Evolutionary conservation across 176 grass and related monocot species (phyloP).

Genomic region (Oryza officinalis): DNA sequence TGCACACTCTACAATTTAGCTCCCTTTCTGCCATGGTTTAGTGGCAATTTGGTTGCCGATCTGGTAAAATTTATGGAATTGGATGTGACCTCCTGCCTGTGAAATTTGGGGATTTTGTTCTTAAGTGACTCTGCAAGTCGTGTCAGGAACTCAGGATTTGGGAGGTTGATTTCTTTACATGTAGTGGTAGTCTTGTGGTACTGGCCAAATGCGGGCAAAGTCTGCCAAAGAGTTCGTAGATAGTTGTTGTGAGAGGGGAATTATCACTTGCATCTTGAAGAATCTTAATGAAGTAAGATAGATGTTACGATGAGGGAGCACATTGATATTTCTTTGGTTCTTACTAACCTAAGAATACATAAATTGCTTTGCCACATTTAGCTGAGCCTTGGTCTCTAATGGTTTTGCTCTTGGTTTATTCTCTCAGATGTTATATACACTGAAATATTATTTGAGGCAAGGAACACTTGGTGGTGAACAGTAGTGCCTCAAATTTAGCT

Average conservation of each 20-base stretch:
- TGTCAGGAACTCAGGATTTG: not conserved
- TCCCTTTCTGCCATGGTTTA: constrained; percentile 24
- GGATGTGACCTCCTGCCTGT: not conserved
- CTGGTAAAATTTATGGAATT: not conserved
- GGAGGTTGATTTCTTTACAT: not conserved
- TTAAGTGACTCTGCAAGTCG: not conserved
- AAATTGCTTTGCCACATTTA: not conserved
- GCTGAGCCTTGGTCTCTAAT: not conserved
- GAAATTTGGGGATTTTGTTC: not conserved
- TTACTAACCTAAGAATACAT: not conserved
- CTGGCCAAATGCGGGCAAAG: not conserved
- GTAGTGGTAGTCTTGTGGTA: not conserved
- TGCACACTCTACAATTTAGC: constrained; percentile 42
- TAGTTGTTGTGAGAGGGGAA: not conserved
- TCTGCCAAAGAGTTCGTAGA: not conserved
- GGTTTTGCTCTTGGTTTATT: not conserved
- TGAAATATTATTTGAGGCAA: not conserved
- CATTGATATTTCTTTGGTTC: not conserved
- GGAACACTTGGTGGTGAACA: not conserved
- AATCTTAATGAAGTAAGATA: not conserved
- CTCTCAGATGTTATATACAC: not conserved
- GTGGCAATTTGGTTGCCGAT: constrained; percentile 8
- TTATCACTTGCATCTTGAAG: not conserved
- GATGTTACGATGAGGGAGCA: not conserved
- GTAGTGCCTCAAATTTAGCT: not conserved